phyloP scores from a whole-genome alignment of 2,329 filamentous ascomycete genomes.

The Xylaria sp. region DNA sequence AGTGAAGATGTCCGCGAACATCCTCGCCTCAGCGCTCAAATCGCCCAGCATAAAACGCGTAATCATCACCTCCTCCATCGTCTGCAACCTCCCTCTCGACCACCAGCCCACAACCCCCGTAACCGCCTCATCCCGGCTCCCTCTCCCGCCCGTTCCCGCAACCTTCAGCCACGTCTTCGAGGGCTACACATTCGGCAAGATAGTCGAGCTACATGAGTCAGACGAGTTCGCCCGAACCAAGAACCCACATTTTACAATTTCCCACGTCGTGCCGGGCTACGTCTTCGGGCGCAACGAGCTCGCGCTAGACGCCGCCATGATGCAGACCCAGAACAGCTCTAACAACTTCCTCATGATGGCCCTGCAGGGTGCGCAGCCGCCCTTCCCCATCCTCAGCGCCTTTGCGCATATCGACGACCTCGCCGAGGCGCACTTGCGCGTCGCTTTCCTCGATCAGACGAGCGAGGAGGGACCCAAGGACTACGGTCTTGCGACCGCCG shows the following conservation, averaged over 20 bases:
- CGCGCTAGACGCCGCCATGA: constrained; percentile 20
- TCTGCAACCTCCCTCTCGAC: constrained; percentile 18
- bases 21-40: constrained; percentile 24
- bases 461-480: constrained; percentile 6
- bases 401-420: constrained; percentile 26
- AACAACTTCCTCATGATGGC: constrained; percentile 26
- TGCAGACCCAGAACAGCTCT: constrained; percentile 27
- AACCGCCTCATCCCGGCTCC: constrained; percentile 19
- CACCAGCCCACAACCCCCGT: constrained; percentile 9
- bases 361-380: constrained; percentile 21
- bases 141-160: constrained; percentile 19
- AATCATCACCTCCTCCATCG: constrained; percentile 27
- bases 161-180: constrained; percentile 17
- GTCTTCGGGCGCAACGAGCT: constrained; percentile 30
- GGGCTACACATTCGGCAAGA: constrained; percentile 24
- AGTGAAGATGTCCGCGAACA: constrained; percentile 14
- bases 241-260: constrained; percentile 25
- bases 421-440: constrained; percentile 22
- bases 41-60: constrained; percentile 22
- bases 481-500: constrained; percentile 21
- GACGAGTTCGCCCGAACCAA: constrained; percentile 23
- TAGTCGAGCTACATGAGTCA: constrained; percentile 20
- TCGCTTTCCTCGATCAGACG: constrained; percentile 18
- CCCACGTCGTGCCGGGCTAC: constrained; percentile 27
- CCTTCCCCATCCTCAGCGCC: constrained; percentile 18